Base-by-base conservation (phyloP, 208 protist species). In the Leishmania turanica region DNA sequence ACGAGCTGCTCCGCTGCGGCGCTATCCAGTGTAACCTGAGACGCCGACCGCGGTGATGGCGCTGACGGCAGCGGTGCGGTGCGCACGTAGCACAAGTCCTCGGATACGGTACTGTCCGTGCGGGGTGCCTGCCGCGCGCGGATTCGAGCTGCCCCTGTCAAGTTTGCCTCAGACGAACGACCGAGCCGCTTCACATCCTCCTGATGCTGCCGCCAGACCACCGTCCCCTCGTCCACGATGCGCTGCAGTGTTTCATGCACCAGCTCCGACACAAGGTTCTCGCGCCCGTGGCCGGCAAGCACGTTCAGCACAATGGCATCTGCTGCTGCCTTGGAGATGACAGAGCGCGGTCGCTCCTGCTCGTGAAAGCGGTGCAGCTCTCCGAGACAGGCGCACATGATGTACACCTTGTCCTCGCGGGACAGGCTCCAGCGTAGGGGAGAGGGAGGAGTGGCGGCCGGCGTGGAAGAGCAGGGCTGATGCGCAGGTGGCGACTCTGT, bases 281-380 rank as follows among this genome's bases (percentile, higher is more conserved):
- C 94, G 70, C 91, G 82, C 7, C 89, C 86, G 82, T 97, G 94
- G 0, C 87, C 86, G 21, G 90, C 88, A 34, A 97, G 82, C 37
- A 97, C 92, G 80, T 97, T 84, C n/a, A 90, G 81, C 47, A 97
- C 94, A 31, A 96, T 91, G 2, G 82, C 77, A 77, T 95, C 90
- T 21, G 92, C 91, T 0, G 88, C 88, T 42, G 84, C 56, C 40
- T 84, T 84, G 62, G 87, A 87, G 42, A 80, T 78, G n/a, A 96
- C 90, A 56, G 85, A 90, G 54, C 82, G 85, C 6, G 91, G 87
- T 15, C 92, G 84, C 66, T 92, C 86, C 78, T 88, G 86, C 7
- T 87, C 84, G 24, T 89, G 75, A 76, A 93, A 95, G 73, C 88
- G 87, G 34, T 84, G 82, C 77, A 97, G 79, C 76, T 97, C 93